Conservation (phyloP, 176 grass and related monocot species). For the Alloteropsis semialata region DNA sequence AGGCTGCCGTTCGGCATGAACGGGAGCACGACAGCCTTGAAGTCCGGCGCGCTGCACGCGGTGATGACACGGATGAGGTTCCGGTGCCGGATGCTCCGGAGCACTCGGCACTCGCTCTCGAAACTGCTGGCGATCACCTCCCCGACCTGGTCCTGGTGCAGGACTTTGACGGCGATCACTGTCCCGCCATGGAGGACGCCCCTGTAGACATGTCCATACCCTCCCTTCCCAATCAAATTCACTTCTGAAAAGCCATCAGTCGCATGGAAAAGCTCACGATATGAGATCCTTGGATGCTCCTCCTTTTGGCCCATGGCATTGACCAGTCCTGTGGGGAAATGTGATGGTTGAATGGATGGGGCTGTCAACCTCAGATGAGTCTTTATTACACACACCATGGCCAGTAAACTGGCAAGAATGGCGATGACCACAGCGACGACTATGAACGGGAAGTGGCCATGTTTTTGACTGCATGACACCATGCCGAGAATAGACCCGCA, state of each 20-base stretch:
- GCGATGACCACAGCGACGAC: not conserved
- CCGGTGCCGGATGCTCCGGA: conserved; percentile 67
- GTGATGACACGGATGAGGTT: conserved; percentile 81
- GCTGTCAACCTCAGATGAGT: not conserved
- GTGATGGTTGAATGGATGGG: not conserved
- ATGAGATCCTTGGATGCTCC: conserved; percentile 62
- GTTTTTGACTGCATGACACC: not conserved
- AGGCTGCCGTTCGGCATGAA: conserved; percentile 82
- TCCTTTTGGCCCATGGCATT: conserved; percentile 24
- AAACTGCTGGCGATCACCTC: conserved; percentile 48
- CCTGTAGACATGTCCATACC: conserved; percentile 59
- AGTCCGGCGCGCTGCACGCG: conserved; percentile 68
- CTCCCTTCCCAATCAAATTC: conserved; percentile 52
- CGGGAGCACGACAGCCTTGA: conserved; percentile 79
- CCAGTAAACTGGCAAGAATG: not conserved
- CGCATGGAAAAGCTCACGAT: conserved; percentile 55
- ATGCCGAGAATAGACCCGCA: conserved; percentile 54
- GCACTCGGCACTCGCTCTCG: conserved; percentile 63
- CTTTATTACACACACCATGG: not conserved
- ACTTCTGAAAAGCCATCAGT: conserved; percentile 51
- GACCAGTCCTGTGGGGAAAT: not conserved
- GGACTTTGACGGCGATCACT: conserved; percentile 60
- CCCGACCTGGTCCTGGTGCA: conserved; percentile 14
- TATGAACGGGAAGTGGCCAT: not conserved
- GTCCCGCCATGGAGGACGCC: conserved; percentile 41